These are phyloP conservation scores for Botrytis fragariae DNA, from an alignment of 2,329 filamentous ascomycete genomes.

Conservation along the genomic window DNA sequence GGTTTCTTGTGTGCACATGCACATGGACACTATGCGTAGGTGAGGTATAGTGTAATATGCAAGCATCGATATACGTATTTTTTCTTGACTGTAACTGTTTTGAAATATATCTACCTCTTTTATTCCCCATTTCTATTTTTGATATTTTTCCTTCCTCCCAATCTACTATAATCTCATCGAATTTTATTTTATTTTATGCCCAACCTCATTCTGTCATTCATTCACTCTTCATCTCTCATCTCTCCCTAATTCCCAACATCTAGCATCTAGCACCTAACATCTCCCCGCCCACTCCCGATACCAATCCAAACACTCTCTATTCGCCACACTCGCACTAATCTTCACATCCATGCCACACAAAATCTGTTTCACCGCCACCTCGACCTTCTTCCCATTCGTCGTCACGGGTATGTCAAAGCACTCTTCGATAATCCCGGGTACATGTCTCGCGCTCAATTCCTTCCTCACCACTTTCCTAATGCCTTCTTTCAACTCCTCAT, in stretches of 20 bases:
- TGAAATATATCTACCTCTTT: neutral
- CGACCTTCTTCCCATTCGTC: slow-evolving; percentile 96
- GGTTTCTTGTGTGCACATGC: neutral
- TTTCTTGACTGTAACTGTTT: neutral
- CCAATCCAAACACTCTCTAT: slow-evolving; percentile 84
- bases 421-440: slow-evolving; percentile 78
- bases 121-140: neutral
- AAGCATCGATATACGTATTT: neutral
- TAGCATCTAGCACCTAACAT: neutral
- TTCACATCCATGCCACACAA: slow-evolving; percentile 82
- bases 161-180: neutral
- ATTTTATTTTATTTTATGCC: neutral
- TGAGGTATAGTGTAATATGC: neutral
- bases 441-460: slow-evolving; percentile 85
- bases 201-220: neutral
- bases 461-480: slow-evolving; percentile 69
- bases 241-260: neutral
- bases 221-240: neutral
- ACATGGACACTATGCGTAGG: neutral
- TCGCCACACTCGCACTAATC: slow-evolving; percentile 90
- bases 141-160: neutral
- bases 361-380: slow-evolving; percentile 95
- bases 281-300: slow-evolving; percentile 70
- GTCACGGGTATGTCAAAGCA: slow-evolving; percentile 82
- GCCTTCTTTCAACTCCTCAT: slow-evolving; percentile 55